A percentile compares a stretch with the other conserved stretches of the same genome.
phyloP scores from a whole-genome alignment of 352 stramenopile genomes.

The Aphanomyces cochlioides region DNA sequence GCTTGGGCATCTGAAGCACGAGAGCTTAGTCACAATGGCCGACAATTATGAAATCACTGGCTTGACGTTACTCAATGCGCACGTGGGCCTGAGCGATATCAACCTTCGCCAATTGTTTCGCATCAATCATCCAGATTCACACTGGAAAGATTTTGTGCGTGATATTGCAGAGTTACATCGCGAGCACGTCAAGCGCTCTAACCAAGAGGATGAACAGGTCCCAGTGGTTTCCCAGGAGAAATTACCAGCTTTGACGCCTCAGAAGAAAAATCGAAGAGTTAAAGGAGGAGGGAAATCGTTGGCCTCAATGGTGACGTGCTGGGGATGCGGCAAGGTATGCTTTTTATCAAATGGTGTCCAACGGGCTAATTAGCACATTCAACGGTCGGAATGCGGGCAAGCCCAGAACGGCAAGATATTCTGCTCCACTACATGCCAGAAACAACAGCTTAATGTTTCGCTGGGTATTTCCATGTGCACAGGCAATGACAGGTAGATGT shows the following conservation, averaged over 20 bases:
- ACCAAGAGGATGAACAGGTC: neutral
- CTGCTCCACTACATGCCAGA: constrained; percentile 16
- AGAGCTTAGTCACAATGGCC: neutral
- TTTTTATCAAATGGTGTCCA: neutral
- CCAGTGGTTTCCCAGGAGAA: too few relatives aligned
- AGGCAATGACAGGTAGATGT: too few relatives aligned
- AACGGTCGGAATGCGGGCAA: too few relatives aligned
- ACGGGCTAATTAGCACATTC: neutral
- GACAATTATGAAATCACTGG: neutral
- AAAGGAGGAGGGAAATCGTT: too few relatives aligned
- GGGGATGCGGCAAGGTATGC: constrained; percentile 10
- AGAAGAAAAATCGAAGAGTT: too few relatives aligned
- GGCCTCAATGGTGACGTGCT: neutral
- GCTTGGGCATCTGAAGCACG: constrained; percentile 16
- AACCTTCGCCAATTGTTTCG: constrained; percentile 22
- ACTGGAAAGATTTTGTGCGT: constrained; percentile 24
- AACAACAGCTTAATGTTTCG: too few relatives aligned
- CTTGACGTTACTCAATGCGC: constrained; percentile 3
- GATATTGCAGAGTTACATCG: constrained; percentile 19
- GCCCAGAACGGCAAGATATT: neutral
- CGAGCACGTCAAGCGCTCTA: neutral
- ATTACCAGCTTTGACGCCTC: too few relatives aligned
- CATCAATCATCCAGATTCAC: neutral
- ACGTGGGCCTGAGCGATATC: constrained; percentile 26
- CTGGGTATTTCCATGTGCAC: too few relatives aligned